Evolutionary conservation across 1,284 basidiomycete species (phyloP).

Genomic region (Waitea zeae): DNA sequence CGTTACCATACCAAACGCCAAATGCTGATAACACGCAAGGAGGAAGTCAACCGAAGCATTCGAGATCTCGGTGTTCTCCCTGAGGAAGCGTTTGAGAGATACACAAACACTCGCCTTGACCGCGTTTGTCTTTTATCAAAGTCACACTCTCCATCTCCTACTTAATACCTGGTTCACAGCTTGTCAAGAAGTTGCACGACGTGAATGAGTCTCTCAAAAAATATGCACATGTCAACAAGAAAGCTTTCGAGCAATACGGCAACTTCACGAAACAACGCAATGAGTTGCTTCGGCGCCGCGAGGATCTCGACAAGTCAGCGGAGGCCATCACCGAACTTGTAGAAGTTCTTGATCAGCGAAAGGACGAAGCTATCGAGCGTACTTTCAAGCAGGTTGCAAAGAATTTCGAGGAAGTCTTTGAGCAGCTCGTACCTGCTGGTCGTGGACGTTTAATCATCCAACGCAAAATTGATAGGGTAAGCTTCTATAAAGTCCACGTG

Average conservation of each 20-base stretch:
- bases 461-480: conserved; percentile 68
- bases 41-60: conserved; percentile 88
- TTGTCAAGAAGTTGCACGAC: conserved; percentile 80
- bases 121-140: conserved; percentile 38
- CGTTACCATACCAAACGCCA: conserved; percentile 86
- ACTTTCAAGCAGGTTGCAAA: conserved; percentile 97
- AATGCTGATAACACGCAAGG: conserved; percentile 70
- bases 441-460: conserved; percentile 86
- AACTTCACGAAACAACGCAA: conserved; percentile 97
- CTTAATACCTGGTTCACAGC: conserved; percentile 23
- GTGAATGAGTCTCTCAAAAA: conserved; percentile 90
- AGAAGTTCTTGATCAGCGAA: conserved; percentile 86
- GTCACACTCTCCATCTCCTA: not conserved
- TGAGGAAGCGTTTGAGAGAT: conserved; percentile 95
- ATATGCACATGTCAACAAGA: conserved; percentile 98
- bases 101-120: conserved; percentile 70
- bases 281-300: conserved; percentile 70
- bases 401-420: conserved; percentile 96
- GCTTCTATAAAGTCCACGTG: conserved; percentile 9
- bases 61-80: conserved; percentile 93
- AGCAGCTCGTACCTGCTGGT: conserved; percentile 91
- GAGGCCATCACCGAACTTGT: conserved; percentile 90
- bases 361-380: conserved; percentile 95
- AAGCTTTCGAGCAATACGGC: conserved; percentile 96
- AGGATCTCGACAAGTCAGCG: conserved; percentile 83